phyloP scores from a whole-genome alignment of 1,139 yeast species.

The Hyphopichia fennica region DNA sequence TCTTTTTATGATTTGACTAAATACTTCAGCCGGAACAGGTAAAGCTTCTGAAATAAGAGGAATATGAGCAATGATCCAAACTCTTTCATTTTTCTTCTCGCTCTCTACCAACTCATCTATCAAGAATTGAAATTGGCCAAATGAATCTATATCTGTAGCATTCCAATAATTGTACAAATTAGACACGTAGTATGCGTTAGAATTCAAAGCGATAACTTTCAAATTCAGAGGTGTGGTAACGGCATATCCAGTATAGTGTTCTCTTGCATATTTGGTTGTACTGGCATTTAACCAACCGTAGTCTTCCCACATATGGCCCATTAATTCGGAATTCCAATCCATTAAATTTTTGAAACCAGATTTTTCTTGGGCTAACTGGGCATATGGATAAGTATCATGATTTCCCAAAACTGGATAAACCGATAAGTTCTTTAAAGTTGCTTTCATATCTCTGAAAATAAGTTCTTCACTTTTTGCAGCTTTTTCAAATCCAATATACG shows the following conservation, averaged over 20 bases:
- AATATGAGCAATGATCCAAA: conserved; percentile 33
- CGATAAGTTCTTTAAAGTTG: conserved; percentile 20
- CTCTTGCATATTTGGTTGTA: conserved; percentile 30
- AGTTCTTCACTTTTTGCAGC: conserved; percentile 13
- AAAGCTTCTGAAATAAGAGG: conserved; percentile 22
- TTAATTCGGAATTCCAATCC: conserved; percentile 13
- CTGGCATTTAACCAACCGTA: conserved; percentile 41
- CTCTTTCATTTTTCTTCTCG: conserved; percentile 28
- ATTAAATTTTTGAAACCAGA: conserved; percentile 26
- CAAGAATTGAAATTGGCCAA: conserved; percentile 29
- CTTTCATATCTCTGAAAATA: conserved; percentile 20
- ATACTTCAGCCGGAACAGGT: conserved; percentile 27
- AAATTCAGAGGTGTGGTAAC: conserved; percentile 24
- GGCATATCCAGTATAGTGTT: conserved; percentile 27
- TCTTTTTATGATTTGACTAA: conserved; percentile 26
- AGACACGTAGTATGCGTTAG: conserved; percentile 29
- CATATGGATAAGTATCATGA: conserved; percentile 26
- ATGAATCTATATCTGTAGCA: conserved; percentile 21
- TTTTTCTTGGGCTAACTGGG: conserved; percentile 22
- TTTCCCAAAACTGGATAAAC: conserved; percentile 28
- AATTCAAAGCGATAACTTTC: conserved; percentile 30
- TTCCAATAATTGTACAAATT: conserved; percentile 26
- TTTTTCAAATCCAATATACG: conserved; percentile 16
- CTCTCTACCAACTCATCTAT: conserved; percentile 28
- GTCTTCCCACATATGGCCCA: conserved; percentile 28